A percentile compares a stretch with the other conserved stretches of the same genome.
Evolutionary conservation across 306 rosid species (phyloP).

Genomic region (Begonia loranthoides): DNA sequence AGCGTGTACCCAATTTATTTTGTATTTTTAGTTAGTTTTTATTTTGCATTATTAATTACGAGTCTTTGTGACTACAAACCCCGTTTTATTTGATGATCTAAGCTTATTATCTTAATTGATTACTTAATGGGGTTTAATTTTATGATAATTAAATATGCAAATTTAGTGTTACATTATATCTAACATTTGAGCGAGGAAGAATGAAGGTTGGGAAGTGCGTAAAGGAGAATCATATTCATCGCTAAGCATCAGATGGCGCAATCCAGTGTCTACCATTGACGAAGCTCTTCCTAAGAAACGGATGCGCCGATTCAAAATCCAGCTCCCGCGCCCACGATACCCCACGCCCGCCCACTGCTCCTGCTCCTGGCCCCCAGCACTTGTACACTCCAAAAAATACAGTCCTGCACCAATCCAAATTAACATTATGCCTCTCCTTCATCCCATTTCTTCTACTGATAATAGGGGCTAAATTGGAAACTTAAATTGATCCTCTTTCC

Average conservation of each 20-base stretch:
- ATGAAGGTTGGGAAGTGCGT: not conserved
- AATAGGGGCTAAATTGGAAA: not conserved
- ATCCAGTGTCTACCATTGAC: slow-evolving; percentile 96
- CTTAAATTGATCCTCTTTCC: not conserved
- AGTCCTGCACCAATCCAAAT: slow-evolving; percentile 27
- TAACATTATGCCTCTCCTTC: not conserved
- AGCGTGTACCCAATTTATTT: no score
- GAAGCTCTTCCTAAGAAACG: slow-evolving; percentile 61
- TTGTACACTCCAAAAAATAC: slow-evolving; percentile 66
- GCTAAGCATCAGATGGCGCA: slow-evolving; percentile 56
- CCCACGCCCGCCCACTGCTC: slow-evolving; percentile 22
- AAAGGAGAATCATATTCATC: no score
- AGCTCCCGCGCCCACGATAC: slow-evolving; percentile 55
- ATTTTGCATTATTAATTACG: no score
- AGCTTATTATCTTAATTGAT: no score
- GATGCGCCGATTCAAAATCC: slow-evolving; percentile 56
- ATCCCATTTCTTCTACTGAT: not conserved
- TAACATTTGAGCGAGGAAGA: no score
- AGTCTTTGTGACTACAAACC: no score
- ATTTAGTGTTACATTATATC: no score
- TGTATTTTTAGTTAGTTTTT: no score
- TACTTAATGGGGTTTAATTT: no score
- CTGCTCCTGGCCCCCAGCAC: slow-evolving; percentile 81
- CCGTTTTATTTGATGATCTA: no score
- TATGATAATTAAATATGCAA: no score